Conservation (phyloP, 108 stramenopile species). For the Fragilaria crotonensis region DNA sequence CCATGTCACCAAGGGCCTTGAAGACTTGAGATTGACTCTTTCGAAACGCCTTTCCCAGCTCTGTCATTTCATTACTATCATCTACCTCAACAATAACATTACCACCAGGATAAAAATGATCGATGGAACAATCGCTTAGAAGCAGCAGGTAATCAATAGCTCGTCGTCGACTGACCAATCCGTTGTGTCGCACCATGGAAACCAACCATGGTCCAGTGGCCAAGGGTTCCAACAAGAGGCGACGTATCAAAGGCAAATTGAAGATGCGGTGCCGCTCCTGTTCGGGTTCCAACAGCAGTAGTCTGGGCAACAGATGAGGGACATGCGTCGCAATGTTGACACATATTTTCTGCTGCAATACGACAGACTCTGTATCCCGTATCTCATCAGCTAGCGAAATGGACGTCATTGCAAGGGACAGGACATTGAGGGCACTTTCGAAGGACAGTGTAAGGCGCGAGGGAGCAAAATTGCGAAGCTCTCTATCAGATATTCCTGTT, state of each 20-base stretch:
- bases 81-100: background rate
- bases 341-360: background rate
- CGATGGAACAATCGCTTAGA: no score
- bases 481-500: no score
- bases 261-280: conserved; percentile 6
- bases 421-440: background rate
- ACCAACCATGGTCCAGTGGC: conserved; percentile 21
- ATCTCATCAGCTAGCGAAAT: background rate
- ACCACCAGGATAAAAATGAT: background rate
- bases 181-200: conserved; percentile 14
- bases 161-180: conserved; percentile 1
- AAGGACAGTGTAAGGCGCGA: background rate
- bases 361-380: background rate
- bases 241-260: conserved; percentile 13
- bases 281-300: conserved; percentile 17
- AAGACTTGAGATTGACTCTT: conserved; percentile 3
- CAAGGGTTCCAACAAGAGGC: conserved; percentile 8
- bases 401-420: background rate
- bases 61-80: background rate
- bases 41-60: conserved; percentile 2
- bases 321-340: conserved; percentile 4
- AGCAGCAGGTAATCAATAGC: conserved; percentile 14
- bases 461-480: no score
- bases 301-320: conserved; percentile 10
- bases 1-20: conserved; percentile 8